A percentile compares a stretch with the other conserved stretches of the same genome.
Conservation (phyloP, 352 stramenopile genomes). For the Globisporangium echinulatum region DNA sequence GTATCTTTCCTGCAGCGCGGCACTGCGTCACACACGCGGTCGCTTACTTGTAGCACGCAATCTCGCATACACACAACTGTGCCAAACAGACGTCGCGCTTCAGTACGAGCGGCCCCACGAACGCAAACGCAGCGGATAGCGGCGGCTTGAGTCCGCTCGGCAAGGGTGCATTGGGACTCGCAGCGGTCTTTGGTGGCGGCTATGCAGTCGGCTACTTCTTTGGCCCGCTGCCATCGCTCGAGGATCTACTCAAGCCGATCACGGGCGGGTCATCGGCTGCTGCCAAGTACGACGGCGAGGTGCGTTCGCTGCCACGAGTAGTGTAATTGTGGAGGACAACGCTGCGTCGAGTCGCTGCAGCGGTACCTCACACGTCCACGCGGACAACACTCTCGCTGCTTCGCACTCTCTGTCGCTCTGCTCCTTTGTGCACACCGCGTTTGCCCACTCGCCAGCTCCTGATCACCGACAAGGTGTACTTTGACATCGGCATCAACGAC, state of each 20-base stretch:
- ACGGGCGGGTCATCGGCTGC: constrained; percentile 21
- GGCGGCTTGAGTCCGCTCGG: constrained; percentile 30
- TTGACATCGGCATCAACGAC: constrained; percentile 95
- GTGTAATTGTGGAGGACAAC: too few species aligned
- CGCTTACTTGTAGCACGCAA: too few species aligned
- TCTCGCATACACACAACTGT: too few species aligned
- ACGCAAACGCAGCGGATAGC: too few species aligned
- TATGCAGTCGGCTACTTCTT: constrained; percentile 70
- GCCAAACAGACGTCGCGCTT: neutral
- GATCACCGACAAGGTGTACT: constrained; percentile 90
- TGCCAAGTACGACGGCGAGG: constrained; percentile 39
- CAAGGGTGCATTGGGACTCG: constrained; percentile 39
- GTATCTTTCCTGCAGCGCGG: too few species aligned
- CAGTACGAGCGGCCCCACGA: constrained; percentile 7
- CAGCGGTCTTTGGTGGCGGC: constrained; percentile 47
- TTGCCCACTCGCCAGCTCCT: constrained; percentile 23
- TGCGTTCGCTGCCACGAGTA: constrained; percentile 7
- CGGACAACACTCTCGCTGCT: too few species aligned
- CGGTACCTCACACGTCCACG: too few species aligned
- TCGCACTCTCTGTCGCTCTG: neutral
- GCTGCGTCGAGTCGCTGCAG: too few species aligned
- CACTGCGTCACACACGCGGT: neutral
- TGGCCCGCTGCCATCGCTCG: constrained; percentile 52
- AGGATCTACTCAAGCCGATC: constrained; percentile 35
- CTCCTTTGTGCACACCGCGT: neutral